Evolutionary conservation across 805 yeast genomes (phyloP).

Genomic region (Candida ortonii): DNA sequence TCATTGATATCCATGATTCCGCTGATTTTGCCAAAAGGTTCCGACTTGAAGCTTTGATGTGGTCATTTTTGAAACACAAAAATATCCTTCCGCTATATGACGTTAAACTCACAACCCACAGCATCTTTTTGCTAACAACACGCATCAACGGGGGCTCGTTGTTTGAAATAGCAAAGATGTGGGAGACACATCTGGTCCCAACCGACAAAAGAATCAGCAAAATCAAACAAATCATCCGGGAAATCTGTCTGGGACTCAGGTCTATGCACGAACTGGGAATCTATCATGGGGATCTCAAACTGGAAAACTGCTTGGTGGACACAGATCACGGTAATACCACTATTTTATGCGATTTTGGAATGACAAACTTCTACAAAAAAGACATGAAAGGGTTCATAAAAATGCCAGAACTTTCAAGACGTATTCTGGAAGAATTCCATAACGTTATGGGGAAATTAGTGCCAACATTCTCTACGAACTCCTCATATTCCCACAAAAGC

Average conservation of each 20-base stretch:
- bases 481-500: conserved; percentile 2
- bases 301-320: conserved; percentile 74
- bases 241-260: conserved; percentile 55
- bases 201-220: conserved; percentile 12
- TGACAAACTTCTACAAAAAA: conserved; percentile 43
- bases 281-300: conserved; percentile 80
- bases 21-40: conserved; percentile 53
- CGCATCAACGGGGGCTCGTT: conserved; percentile 74
- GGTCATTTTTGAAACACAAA: conserved; percentile 68
- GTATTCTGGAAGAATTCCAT: conserved; percentile 15
- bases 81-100: conserved; percentile 61
- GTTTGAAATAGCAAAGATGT: conserved; percentile 65
- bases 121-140: conserved; percentile 69
- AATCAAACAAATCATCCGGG: conserved; percentile 42
- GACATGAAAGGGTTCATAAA: conserved; percentile 5
- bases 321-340: conserved; percentile 37
- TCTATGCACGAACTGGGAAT: conserved; percentile 64
- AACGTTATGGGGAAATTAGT: not conserved
- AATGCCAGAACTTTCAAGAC: conserved; percentile 17
- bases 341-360: conserved; percentile 86
- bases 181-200: conserved; percentile 44
- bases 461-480: not conserved
- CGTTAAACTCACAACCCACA: conserved; percentile 55
- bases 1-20: conserved; percentile 36
- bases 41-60: conserved; percentile 67